Percentiles rank a stretch among this genome's conserved stretches.
Conservation (phyloP, 768 basidiomycete genomes). For the Agaricus blazei region DNA sequence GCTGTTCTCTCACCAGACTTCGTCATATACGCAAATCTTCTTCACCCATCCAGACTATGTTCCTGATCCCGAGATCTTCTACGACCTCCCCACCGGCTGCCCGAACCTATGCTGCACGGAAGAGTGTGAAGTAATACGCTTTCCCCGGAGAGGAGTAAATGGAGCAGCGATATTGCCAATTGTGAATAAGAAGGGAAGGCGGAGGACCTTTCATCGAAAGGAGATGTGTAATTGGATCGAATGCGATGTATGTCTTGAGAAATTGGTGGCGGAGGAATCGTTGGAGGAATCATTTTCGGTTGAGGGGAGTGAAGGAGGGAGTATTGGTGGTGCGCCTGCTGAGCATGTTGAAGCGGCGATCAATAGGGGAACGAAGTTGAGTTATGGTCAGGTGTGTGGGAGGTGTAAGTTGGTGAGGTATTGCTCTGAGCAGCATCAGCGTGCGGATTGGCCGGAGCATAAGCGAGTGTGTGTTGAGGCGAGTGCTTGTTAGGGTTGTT, state of each 20-base stretch:
- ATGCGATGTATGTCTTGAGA: constrained; percentile 57
- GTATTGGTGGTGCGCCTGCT: constrained; percentile 10
- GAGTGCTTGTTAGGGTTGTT: not conserved
- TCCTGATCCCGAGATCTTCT: constrained; percentile 67
- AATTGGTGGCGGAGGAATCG: constrained; percentile 21
- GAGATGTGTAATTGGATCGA: constrained; percentile 87
- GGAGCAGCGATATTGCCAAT: constrained; percentile 59
- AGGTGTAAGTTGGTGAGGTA: constrained; percentile 78
- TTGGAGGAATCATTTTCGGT: not conserved
- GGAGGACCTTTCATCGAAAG: constrained; percentile 41
- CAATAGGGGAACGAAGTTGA: constrained; percentile 16
- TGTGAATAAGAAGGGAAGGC: constrained; percentile 21
- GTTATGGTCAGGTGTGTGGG: constrained; percentile 59
- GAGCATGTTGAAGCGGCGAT: constrained; percentile 16
- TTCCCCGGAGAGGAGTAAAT: constrained; percentile 60
- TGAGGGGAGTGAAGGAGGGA: not conserved
- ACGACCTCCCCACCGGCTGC: constrained; percentile 75
- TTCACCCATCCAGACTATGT: constrained; percentile 71
- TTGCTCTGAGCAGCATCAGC: constrained; percentile 70
- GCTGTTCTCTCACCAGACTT: constrained; percentile 75
- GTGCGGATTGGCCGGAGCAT: constrained; percentile 77
- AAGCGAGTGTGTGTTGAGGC: constrained; percentile 50
- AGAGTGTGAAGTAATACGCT: constrained; percentile 80
- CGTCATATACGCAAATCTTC: constrained; percentile 77
- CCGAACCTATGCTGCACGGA: constrained; percentile 77